Base-by-base conservation (phyloP, 2,329 filamentous ascomycete genomes). In the Fusarium guadeloupense region DNA sequence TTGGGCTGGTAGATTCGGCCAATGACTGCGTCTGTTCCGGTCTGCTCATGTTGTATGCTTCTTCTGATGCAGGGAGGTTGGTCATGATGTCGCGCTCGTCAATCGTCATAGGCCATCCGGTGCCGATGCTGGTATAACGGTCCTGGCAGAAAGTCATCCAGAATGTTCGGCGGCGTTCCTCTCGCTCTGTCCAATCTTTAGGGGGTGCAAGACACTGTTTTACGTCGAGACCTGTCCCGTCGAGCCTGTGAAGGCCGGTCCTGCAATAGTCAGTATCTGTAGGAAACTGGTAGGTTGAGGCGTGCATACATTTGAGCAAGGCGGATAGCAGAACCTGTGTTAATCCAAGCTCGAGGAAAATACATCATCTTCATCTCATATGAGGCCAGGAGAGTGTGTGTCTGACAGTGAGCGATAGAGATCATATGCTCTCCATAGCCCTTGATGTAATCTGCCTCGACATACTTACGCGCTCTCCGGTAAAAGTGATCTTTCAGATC, bases 351-450 rank as follows among this genome's bases (percentile, higher is more conserved):
- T 64, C 95, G 83, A 2, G 95, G 94, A 68, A 98, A 98, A 74
- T 93, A 96, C 91, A 98, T 97, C 84, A 91, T 90, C 77, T 94
- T 97, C 81, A 97, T 98, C 75, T 99, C 95, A 69, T 96, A 97
- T 1, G 85, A 87, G 6, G 88, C 86, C 41, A 96, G 82, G 17
- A 98, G 79, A 21, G 88, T 81, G 83, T 96, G 96, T 1, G 91
- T 87, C 74, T 99, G 95, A 44, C 89, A 91, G 74, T 97, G 92
- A 14, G 89, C 89, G 25, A 97, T 81, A 2, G 90, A 94, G 65
- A 97, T 90, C 73, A 96, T 90, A 64, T 88, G 84, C 75, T 98
- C 94, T 47, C 95, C 95, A 66, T 94, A 93, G 5, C 94, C 93
- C 73, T 91, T 95, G 81, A 97, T 88, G 74, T 96, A 93, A 72